Base-by-base conservation (phyloP, 495 filamentous ascomycete species). In the Tetracladium setigerum region DNA sequence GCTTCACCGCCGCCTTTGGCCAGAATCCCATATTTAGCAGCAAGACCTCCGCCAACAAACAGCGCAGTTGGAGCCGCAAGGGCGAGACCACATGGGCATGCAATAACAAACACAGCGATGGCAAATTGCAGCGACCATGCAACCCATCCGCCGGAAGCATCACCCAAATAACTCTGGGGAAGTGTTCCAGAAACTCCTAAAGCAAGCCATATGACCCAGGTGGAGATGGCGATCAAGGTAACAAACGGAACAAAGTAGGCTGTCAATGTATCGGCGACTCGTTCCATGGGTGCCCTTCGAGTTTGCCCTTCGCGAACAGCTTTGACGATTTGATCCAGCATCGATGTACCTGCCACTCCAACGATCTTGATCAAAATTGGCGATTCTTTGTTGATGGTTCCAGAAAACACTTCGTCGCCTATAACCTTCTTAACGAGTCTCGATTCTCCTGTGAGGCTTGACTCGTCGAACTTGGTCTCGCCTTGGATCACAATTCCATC, bases 1-100 rank as follows among this genome's bases (percentile, higher is more conserved):
- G 92, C 91, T 58, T 95, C 88, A 18, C 91, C 92, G 14, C 91
- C 91, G n/a, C 91, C 91, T 62, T 92, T 91, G 49, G 89, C 91
- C 3, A 97, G 67, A 41, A 97, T 94, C 5, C 92, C 91, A 57
- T 90, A 69, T 53, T 84, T 82, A 3, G 91, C 91, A 12, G 92
- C 91, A 2, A 97, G 62, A 0, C 89, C 91, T 41, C 86, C 80
- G 5, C 91, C 92, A 30, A 96, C 92, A 58, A 94, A 95, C 24
- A 97, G 76, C 2, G 91, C 91, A 0, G 92, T 96, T 13, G 91
- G 91, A 2, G 92, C 89, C 46, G 91, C 91, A 19, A 97, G 81
- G 2, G 83, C 91, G 38, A 97, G 78, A 15, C 91, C 92, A 54
- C 91, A 97, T 11, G 91, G 91, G 62, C 91, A 97, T 5, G 91